Evolutionary conservation across 2,329 filamentous ascomycete species (phyloP), one percentile per base, ranked within the genome.

Genomic region (Bertia moriformis): DNA sequence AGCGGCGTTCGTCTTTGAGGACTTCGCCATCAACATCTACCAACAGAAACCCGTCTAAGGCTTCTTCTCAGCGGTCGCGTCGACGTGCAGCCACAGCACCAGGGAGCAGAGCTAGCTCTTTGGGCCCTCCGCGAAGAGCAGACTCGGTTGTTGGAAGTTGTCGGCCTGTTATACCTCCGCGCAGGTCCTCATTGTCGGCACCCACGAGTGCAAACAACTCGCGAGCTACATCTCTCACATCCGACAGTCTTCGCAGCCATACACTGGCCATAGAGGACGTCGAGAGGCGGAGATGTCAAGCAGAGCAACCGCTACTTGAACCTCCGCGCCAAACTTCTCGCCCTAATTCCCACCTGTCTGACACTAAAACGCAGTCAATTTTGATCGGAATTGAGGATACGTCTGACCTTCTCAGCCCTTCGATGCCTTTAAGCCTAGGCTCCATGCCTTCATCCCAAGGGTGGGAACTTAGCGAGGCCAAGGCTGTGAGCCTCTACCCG

Each of bases 381-480:
- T 35, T 13, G 32, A 35, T 35, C 15, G 15, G 32, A 7, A 7
- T 17, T 7, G 32, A 35, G 12, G 32, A 35, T 15, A 10, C 17
- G 32, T 10, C 32, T 10, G 7, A 7, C 10, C 15, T 35, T 7
- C 32, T 7, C 10, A 7, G 10, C 7, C 32, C 32, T 35, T 35
- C 32, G 7, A 7, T 35, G 12, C 32, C 32, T 7, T 35, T 35
- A 7, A 35, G 10, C 7, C 32, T 7, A 35, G 10, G 12, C 10
- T 35, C 32, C 7, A 35, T 35, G 7, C 12, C 32, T 10, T 35
- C 55, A 44, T 67, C 45, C 46, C 71, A 68, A 1, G 54, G 58
- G 2, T 55, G 71, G 10, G 74, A 80, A 52, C 65, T 79, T 39
- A 70, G 64, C 42, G 72, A 79, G 51, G 75, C 74, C 7, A 73